Base-by-base conservation (phyloP, 192 early-diverging fungal genomes). In the Cetraspora pellucida region DNA sequence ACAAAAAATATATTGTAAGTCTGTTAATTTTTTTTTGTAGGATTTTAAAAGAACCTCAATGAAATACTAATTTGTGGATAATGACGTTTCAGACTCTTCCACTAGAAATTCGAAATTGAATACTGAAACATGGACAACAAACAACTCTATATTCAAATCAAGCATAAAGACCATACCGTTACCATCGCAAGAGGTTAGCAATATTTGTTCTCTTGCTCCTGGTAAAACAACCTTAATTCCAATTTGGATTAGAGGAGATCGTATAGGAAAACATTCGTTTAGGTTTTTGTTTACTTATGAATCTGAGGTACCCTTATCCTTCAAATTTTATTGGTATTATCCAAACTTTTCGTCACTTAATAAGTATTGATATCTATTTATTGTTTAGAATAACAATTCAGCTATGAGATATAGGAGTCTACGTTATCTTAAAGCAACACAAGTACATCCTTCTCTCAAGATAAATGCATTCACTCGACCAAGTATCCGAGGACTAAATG, bases 391-490 rank as follows among this genome's bases (percentile, higher is more conserved):
- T 46, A 90, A 91, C 28, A 87, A 88, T 31, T 80, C 82, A 23
- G 86, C 84, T 0, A 89, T 89, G 80, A 86, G 81, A 2, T 90
- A 87, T 75, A 87, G 94, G 17, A 93, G 86, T 37, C 80, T 95
- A 27, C 86, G 88, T 10, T 88, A 90, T 82, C 83, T 87, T 28
- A 47, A 89, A 7, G 45, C 79, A 0, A 79, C 87, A 11, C 87
- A 93, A 21, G 95, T 99, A 3, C 80, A 87, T 47, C 94, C 96
- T 10, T 96, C 96, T 5, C 84, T 99, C 19, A 89, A 95, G 61
- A 94, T 99, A 80, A 96, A 96, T 77, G 94, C 96, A 0, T 97
- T 99, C 81, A 95, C 96, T 10, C 82, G 96, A 28, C 93, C 94
- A 8, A 94, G 95, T 71, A 83, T 88, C 23, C 85, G 80, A n/a